A percentile compares a stretch with the other conserved stretches of the same genome.
Conservation (phyloP, 345 rosid species). For the Eucalyptus pauciflora region DNA sequence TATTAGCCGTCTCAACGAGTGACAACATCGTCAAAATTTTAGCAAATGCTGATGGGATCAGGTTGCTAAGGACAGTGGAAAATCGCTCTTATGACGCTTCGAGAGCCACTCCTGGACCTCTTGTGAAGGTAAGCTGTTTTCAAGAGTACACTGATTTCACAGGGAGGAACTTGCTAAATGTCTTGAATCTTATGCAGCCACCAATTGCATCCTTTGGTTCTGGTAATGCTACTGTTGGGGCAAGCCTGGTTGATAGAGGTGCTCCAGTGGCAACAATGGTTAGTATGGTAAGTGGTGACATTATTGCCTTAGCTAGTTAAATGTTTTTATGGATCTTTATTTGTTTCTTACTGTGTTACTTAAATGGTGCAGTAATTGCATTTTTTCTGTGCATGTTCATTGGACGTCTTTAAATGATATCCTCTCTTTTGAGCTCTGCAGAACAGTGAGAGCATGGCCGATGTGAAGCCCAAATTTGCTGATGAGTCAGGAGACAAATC, state of each 20-base stretch:
- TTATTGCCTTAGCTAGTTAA: not conserved
- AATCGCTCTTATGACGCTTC: slow-evolving; percentile 76
- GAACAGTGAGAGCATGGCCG: slow-evolving; percentile 49
- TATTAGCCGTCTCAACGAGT: slow-evolving; percentile 73
- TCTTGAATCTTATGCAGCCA: slow-evolving; percentile 18
- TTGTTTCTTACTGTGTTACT: not conserved
- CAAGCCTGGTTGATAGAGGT: slow-evolving; percentile 39
- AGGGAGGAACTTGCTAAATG: not conserved
- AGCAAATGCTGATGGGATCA: slow-evolving; percentile 68
- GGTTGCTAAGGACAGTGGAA: slow-evolving; percentile 55
- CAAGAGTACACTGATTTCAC: not conserved
- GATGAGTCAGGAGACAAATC: slow-evolving; percentile 62
- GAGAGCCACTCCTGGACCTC: slow-evolving; percentile 49
- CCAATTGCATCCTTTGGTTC: slow-evolving; percentile 36
- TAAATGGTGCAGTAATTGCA: not conserved
- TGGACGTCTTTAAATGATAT: not conserved
- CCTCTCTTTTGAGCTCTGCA: slow-evolving; percentile 17
- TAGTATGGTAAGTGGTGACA: slow-evolving; percentile 35
- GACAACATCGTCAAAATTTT: slow-evolving; percentile 68
- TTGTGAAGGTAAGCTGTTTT: slow-evolving; percentile 40
- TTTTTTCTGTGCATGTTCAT: not conserved
- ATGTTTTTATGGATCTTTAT: not conserved
- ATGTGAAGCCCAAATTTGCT: slow-evolving; percentile 63
- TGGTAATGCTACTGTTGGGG: slow-evolving; percentile 35
- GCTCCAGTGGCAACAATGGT: slow-evolving; percentile 43